A percentile compares a stretch with the other conserved stretches of the same genome.
phyloP scores from a whole-genome alignment of 495 filamentous ascomycete genomes.

The Saxophila tyrrhenica region DNA sequence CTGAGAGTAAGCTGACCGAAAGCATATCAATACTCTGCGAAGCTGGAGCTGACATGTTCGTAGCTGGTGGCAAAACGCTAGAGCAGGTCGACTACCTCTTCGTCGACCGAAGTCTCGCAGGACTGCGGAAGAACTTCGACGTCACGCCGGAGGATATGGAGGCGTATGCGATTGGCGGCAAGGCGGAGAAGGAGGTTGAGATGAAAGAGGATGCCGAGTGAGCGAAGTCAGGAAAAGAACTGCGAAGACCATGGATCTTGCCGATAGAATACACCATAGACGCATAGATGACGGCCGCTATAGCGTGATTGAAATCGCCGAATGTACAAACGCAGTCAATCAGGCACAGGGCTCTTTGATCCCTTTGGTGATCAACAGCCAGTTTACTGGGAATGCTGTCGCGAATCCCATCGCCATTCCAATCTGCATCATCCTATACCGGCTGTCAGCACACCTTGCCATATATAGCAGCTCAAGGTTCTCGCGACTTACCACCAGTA shows the following conservation, averaged over 20 bases:
- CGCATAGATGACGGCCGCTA: too few relatives aligned
- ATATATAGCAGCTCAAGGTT: not conserved
- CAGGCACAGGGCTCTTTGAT: slow-evolving; percentile 26
- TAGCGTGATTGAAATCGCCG: too few relatives aligned
- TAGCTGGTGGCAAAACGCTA: slow-evolving; percentile 19
- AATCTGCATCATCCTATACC: slow-evolving; percentile 26
- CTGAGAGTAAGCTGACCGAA: slow-evolving; percentile 10
- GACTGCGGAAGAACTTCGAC: slow-evolving; percentile 17
- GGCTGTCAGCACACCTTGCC: not conserved
- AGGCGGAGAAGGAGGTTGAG: not conserved
- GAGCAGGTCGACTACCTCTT: slow-evolving; percentile 22
- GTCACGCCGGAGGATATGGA: slow-evolving; percentile 17
- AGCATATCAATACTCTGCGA: not conserved
- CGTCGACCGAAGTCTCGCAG: slow-evolving; percentile 13
- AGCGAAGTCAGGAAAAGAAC: too few relatives aligned
- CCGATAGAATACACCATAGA: not conserved
- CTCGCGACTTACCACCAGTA: slow-evolving; percentile 23
- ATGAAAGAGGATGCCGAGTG: not conserved
- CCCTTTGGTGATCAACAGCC: slow-evolving; percentile 23
- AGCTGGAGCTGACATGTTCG: not conserved
- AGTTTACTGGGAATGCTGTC: slow-evolving; percentile 27
- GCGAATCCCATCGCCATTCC: slow-evolving; percentile 25
- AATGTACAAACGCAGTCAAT: too few relatives aligned
- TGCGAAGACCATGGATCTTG: too few relatives aligned
- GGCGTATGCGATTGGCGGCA: slow-evolving; percentile 6